Conservation (phyloP, 768 basidiomycete species). For the Mycena rebaudengoi region DNA sequence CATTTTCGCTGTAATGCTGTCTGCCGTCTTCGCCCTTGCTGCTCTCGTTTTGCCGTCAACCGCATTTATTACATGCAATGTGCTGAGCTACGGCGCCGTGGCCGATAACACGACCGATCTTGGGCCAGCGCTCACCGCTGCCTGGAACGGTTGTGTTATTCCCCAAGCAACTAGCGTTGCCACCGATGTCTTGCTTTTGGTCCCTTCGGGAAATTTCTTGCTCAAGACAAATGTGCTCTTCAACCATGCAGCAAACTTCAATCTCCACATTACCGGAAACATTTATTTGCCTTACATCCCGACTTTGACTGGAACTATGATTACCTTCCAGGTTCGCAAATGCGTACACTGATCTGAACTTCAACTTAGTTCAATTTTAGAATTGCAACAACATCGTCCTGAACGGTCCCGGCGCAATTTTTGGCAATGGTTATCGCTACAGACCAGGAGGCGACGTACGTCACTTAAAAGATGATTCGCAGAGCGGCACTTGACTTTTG, state of each 20-base stretch:
- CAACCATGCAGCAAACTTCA: slow-evolving; percentile 31
- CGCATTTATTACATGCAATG: slow-evolving; percentile 33
- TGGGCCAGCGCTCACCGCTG: slow-evolving; percentile 32
- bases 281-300: slow-evolving; percentile 31
- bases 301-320: slow-evolving; percentile 31
- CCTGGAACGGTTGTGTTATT: slow-evolving; percentile 32
- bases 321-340: slow-evolving; percentile 28
- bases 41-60: slow-evolving; percentile 9
- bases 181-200: slow-evolving; percentile 28
- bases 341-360: neutral
- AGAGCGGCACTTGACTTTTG: neutral
- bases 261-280: slow-evolving; percentile 31
- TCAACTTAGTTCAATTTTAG: neutral
- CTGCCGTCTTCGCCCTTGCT: neutral
- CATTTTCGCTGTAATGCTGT: neutral
- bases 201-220: slow-evolving; percentile 34
- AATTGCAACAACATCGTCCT: slow-evolving; percentile 31
- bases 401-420: slow-evolving; percentile 33
- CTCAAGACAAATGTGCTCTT: slow-evolving; percentile 27
- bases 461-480: neutral
- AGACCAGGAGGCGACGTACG: slow-evolving; percentile 28
- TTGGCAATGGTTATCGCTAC: slow-evolving; percentile 34
- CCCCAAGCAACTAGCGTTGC: slow-evolving; percentile 27
- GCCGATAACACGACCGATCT: slow-evolving; percentile 36
- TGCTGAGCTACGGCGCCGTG: slow-evolving; percentile 32